Evolutionary conservation across 345 rosid species (phyloP).

Genomic region (Raphanus raphanistrum): DNA sequence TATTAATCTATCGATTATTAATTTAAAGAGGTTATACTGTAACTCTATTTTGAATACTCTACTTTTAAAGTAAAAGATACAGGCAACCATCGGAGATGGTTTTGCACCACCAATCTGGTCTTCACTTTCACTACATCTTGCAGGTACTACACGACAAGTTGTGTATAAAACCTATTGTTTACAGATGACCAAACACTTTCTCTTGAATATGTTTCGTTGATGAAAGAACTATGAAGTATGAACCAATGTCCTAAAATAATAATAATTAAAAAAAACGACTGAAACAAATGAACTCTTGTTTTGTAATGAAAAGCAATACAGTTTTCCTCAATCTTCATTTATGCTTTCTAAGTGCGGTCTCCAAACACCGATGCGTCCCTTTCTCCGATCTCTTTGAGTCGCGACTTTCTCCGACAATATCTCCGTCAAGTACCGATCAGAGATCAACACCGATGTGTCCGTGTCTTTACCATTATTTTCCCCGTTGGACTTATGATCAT

Average conservation of each 20-base stretch:
- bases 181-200: background rate
- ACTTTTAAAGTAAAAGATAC: too few species aligned
- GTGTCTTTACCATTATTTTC: constrained; percentile 21
- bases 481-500: constrained; percentile 13
- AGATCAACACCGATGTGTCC: constrained; percentile 44
- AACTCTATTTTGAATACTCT: too few species aligned
- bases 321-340: constrained; percentile 39
- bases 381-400: constrained; percentile 73
- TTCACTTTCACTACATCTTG: background rate
- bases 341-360: constrained; percentile 93
- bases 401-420: constrained; percentile 83
- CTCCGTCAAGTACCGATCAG: constrained; percentile 89
- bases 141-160: background rate
- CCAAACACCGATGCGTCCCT: constrained; percentile 93
- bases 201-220: constrained; percentile 1
- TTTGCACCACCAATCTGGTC: background rate
- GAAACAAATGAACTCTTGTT: constrained; percentile 11
- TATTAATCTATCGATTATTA: too few species aligned
- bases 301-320: background rate
- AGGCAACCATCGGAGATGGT: too few species aligned
- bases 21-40: too few species aligned
- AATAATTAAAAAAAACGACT: background rate
- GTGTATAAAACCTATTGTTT: background rate
- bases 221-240: constrained; percentile 30
- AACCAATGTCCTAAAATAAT: constrained; percentile 8